Base-by-base conservation (phyloP, 2,329 filamentous ascomycete genomes). In the Venturia aucupariae region DNA sequence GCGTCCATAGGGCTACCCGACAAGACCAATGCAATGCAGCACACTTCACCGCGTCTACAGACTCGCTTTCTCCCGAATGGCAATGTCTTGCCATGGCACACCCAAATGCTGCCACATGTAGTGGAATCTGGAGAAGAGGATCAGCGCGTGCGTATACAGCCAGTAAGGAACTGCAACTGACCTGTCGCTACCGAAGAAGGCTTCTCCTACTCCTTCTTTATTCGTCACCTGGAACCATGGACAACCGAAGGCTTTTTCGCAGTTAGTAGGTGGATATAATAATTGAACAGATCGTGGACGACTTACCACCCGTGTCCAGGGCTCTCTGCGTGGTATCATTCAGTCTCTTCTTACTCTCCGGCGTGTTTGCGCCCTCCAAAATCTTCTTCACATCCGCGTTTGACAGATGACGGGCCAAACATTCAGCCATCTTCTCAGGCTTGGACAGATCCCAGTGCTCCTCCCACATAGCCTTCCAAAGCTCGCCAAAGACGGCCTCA, bases 171-270 rank as follows among this genome's bases (percentile, higher is more conserved):
- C 61, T 30, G 27, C 7, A 61, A 75, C 75, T 66, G 72, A 81
- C 83, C 85, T 78, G 75, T 92, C 89, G 75, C 88, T 91, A 2
- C 89, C 89, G 74, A 92, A 92, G 72, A 92, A 90, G 0, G 86
- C 84, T 76, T 89, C 86, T 60, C 80, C 80, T 64, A 80, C 73
- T 0, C 86, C 87, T 67, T 81, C 73, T 1, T 71, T 72, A 69
- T 88, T 84, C 22, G 78, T 80, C 3, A 86, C 89, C 82, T 85
- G 86, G 66, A 90, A 79, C 89, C 90, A 93, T 1, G 90, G 90
- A 61, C 85, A 84, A 0, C 90, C 90, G 74, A 90, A 93, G 0
- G 89, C 90, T 30, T 35, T 48, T 1, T 57, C 19, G 13, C 5
- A n/a, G 8, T 32, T 6, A 57, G 5, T 35, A 57, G 30, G 24